Conservation (phyloP, 179 eudicot species). For the Heliamphora pulchella region DNA sequence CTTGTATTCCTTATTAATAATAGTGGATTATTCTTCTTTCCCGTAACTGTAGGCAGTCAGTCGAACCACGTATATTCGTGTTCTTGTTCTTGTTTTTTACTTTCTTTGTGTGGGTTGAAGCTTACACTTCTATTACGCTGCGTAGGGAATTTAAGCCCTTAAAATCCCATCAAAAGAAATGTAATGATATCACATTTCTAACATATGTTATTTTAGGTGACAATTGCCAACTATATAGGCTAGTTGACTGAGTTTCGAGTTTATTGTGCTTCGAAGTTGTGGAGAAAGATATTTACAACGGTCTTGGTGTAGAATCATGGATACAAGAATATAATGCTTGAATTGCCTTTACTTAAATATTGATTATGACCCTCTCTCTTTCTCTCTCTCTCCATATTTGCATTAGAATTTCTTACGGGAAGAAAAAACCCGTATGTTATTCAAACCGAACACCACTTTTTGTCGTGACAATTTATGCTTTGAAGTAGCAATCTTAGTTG, state of each 20-base stretch:
- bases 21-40: no score
- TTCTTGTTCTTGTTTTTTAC: no score
- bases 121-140: no score
- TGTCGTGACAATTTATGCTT: neutral
- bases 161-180: no score
- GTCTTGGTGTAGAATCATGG: neutral
- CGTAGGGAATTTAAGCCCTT: no score
- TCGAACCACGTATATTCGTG: no score
- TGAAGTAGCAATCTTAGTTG: slow-evolving; percentile 3
- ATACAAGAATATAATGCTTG: no score
- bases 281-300: neutral
- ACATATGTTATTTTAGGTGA: neutral
- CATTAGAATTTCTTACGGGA: neutral
- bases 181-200: no score
- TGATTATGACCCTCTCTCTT: neutral
- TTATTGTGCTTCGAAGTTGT: neutral
- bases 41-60: no score
- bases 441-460: neutral
- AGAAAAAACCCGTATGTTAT: neutral
- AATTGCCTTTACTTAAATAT: no score
- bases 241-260: neutral
- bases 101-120: no score
- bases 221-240: neutral
- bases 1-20: no score
- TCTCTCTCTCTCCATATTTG: neutral